A percentile compares a stretch with the other conserved stretches of the same genome.
Conservation (phyloP, 2,329 filamentous ascomycete species). For the Capronia americana region DNA sequence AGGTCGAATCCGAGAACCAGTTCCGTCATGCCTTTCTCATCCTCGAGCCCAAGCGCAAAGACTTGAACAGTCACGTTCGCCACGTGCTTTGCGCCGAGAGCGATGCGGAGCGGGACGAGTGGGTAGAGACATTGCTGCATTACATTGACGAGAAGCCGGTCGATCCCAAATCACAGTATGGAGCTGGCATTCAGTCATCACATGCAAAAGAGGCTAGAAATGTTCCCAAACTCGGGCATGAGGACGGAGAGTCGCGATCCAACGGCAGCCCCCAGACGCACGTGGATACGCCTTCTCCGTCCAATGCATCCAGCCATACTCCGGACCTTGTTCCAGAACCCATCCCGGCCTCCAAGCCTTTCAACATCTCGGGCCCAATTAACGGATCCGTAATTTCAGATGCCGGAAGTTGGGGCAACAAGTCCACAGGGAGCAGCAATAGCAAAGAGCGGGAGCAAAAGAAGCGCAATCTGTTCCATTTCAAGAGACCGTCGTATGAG, state of each 20-base stretch:
- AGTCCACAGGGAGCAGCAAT: constrained; percentile 53
- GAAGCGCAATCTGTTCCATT: constrained; percentile 38
- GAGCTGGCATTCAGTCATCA: constrained; percentile 35
- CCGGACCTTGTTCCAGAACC: constrained; percentile 41
- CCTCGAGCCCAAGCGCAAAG: constrained; percentile 94
- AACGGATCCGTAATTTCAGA: constrained; percentile 86
- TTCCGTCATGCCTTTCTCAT: constrained; percentile 97
- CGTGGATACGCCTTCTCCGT: constrained; percentile 45
- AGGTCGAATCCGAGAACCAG: constrained; percentile 86
- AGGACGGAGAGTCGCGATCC: constrained; percentile 24
- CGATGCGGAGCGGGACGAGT: constrained; percentile 87
- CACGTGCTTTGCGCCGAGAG: constrained; percentile 97
- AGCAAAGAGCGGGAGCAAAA: constrained; percentile 64
- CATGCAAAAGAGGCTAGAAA: constrained; percentile 39
- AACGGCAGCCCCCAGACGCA: constrained; percentile 30
- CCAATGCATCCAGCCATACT: constrained; percentile 41
- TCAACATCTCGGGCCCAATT: constrained; percentile 81
- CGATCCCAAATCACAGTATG: constrained; percentile 57
- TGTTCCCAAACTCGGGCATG: constrained; percentile 14
- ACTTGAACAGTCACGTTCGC: constrained; percentile 83
- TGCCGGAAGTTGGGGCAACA: constrained; percentile 84
- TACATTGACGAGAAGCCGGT: constrained; percentile 80
- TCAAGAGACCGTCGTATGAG: constrained; percentile 37
- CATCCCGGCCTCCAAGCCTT: constrained; percentile 43
- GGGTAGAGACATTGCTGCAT: constrained; percentile 87